Evolutionary conservation across 1,284 basidiomycete species (phyloP), one percentile per base, ranked within the genome.

Genomic region (Malassezia yamatoensis): DNA sequence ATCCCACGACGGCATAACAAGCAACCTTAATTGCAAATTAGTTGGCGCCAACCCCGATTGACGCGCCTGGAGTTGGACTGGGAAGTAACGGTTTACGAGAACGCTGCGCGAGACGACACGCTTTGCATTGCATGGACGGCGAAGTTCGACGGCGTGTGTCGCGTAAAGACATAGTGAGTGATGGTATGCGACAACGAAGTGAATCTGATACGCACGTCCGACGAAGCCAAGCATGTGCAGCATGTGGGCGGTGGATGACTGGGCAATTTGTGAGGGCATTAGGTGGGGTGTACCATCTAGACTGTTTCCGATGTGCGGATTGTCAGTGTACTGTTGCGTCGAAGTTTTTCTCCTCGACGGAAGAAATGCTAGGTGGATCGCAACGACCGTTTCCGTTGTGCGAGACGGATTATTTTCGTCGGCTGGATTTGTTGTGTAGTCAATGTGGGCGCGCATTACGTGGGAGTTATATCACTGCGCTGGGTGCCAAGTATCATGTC

Each of bases 401-500:
- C 77, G 93, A 98, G 69, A 84, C 88, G 54, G 94, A 98, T 76
- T 98, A 98, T 77, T 99, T 99, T 77, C 83, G 89, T 63, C 83
- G 94, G 47, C 81, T 99, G 53, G 90, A 91, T 77, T 82, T 99
- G 67, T 90, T 99, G 62, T 99, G 94, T 76, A 87, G 86, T 45
- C 93, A 96, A 77, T 98, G 93, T 76, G 85, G 86, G 52, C 85
- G 86, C 78, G 94, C 93, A 38, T 78, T 99, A 55, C 81, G 94
- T 71, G 93, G 90, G 53, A 94, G 90, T 77, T 99, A 99, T 74
- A 98, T 99, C 78, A 99, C 94, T 16, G 94, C 94, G 37, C 91
- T 94, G 79, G 93, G 94, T 78, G 90, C 90, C 80, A 99, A 99
- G 78, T 99, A 86, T 78, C 94, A 99, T 76, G 91, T 98, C 66